Evolutionary conservation across 345 rosid genomes (phyloP).

Genomic region (Conringia planisiliqua): DNA sequence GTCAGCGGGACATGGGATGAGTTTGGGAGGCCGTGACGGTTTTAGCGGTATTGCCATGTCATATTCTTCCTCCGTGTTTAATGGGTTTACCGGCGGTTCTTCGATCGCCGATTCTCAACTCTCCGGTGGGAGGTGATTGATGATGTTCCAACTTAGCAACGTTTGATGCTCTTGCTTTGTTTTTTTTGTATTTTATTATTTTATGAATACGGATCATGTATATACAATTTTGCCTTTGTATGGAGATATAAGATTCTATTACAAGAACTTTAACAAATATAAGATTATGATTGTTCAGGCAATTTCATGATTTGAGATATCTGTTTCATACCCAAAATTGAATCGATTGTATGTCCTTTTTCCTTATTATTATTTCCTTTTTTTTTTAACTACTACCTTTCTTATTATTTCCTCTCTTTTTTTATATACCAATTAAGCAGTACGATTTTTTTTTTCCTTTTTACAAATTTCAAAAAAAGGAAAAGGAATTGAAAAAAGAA

Average conservation of each 20-base stretch:
- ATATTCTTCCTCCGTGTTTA: slow-evolving; percentile 21
- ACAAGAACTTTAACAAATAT: not conserved
- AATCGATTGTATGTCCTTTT: slow-evolving; percentile 67
- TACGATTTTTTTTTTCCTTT: too few relatives aligned
- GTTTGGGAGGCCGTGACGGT: slow-evolving; percentile 23
- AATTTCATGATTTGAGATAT: slow-evolving; percentile 77
- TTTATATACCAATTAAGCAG: too few relatives aligned
- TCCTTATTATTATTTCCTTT: too few relatives aligned
- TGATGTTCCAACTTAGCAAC: not conserved
- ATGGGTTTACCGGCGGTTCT: slow-evolving; percentile 29
- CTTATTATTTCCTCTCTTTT: too few relatives aligned
- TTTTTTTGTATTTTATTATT: not conserved
- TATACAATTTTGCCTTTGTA: slow-evolving; percentile 22
- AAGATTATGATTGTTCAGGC: slow-evolving; percentile 37
- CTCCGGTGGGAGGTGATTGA: slow-evolving; percentile 30
- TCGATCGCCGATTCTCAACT: slow-evolving; percentile 29
- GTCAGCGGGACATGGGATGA: slow-evolving; percentile 10
- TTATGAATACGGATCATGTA: slow-evolving; percentile 9
- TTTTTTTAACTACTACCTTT: too few relatives aligned
- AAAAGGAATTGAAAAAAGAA: too few relatives aligned
- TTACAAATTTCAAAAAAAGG: too few relatives aligned
- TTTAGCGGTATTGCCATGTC: slow-evolving; percentile 31
- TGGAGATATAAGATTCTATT: not conserved
- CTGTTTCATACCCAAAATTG: slow-evolving; percentile 77
- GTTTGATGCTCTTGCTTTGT: not conserved